A percentile compares a stretch with the other conserved stretches of the same genome.
Conservation (phyloP, 371 early-diverging fungal species). For the Lichtheimia ornata region DNA sequence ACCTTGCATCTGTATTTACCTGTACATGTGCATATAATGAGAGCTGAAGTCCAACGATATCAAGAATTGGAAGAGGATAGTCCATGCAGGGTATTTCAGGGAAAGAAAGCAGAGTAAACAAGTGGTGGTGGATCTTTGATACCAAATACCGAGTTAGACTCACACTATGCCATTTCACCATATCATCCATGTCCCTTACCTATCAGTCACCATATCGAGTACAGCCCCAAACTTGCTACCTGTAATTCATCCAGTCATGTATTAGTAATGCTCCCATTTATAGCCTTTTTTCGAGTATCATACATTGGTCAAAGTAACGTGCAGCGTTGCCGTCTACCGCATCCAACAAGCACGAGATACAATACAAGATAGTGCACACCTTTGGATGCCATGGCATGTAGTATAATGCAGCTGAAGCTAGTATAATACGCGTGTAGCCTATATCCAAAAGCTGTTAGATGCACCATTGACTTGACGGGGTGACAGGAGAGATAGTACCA, state of each 20-base stretch:
- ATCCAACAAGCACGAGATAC: slow-evolving; percentile 89
- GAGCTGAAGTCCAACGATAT: slow-evolving; percentile 91
- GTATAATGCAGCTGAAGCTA: slow-evolving; percentile 73
- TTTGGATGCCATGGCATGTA: slow-evolving; percentile 76
- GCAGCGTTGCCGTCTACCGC: slow-evolving; percentile 96
- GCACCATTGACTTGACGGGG: slow-evolving; percentile 4
- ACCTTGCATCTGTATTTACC: slow-evolving; percentile 40
- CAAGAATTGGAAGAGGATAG: slow-evolving; percentile 84
- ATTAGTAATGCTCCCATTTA: not conserved
- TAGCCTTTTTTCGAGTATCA: slow-evolving; percentile 16
- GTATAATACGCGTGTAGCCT: slow-evolving; percentile 88
- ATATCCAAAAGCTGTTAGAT: slow-evolving; percentile 4
- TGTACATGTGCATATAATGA: slow-evolving; percentile 98
- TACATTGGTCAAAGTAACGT: slow-evolving; percentile 88
- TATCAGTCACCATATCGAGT: slow-evolving; percentile 97
- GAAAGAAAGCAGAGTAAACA: slow-evolving; percentile 88
- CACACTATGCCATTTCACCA: not conserved
- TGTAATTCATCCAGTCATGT: slow-evolving; percentile 24
- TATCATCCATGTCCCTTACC: slow-evolving; percentile 40
- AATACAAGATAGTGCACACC: slow-evolving; percentile 76
- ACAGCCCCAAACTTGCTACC: slow-evolving; percentile 95
- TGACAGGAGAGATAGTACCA: slow-evolving; percentile 44
- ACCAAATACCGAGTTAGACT: not conserved
- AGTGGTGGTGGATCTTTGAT: slow-evolving; percentile 80
- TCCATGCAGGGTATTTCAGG: slow-evolving; percentile 64